Conservation (phyloP, 257 asterid genomes). For the Forsythia suspensa region DNA sequence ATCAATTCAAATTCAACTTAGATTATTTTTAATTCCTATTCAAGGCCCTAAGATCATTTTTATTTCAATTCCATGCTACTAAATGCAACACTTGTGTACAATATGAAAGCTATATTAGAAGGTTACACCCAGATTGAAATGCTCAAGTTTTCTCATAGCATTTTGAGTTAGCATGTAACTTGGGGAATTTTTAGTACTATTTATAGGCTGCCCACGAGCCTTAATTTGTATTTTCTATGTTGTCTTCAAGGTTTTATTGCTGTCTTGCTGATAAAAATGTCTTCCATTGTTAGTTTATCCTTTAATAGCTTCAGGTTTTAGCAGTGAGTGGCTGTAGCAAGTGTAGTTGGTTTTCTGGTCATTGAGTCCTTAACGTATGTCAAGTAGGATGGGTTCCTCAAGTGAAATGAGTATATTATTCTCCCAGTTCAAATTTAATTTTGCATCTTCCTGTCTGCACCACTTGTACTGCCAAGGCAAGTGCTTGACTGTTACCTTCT, state of each 20-base stretch:
- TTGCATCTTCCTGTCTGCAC: background rate
- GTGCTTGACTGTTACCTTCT: background rate
- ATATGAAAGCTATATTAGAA: background rate
- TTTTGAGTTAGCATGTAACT: background rate
- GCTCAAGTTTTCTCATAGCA: background rate
- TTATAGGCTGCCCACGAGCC: background rate
- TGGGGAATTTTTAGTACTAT: background rate
- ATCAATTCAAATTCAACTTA: slow-evolving; percentile 6
- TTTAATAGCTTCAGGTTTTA: background rate
- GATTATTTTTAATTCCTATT: background rate
- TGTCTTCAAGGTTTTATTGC: slow-evolving; percentile 2
- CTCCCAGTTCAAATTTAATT: background rate
- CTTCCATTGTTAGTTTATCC: background rate
- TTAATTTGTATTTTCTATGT: slow-evolving; percentile 3
- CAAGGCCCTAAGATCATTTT: background rate
- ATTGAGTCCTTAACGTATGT: background rate
- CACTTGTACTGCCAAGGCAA: background rate
- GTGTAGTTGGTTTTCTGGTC: background rate
- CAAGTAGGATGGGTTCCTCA: background rate
- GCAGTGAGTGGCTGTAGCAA: background rate
- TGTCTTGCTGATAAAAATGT: background rate
- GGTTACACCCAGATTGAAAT: background rate
- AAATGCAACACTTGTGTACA: background rate
- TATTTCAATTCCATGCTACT: background rate
- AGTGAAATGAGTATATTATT: background rate